These are phyloP conservation scores for Aureobasidium sp. DNA, from an alignment of 2,329 filamentous ascomycete species.

Conservation along the genomic window DNA sequence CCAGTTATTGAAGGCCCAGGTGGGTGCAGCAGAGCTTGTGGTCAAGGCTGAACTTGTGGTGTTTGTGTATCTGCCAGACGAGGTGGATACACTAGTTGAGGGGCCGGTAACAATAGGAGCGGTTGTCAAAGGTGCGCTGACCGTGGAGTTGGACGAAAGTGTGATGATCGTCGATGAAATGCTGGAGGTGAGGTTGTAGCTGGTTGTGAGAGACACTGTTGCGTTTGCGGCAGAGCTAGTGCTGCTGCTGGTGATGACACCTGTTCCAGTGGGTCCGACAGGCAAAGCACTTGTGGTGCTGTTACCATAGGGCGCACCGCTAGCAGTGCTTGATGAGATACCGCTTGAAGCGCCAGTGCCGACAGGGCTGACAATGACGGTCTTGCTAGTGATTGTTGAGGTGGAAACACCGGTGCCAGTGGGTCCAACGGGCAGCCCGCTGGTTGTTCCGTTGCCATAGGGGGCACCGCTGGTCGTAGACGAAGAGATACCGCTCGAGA, in stretches of 20 bases:
- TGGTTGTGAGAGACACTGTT: neutral
- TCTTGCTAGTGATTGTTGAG: neutral
- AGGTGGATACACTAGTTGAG: neutral
- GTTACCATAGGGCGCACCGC: slow-evolving; percentile 2
- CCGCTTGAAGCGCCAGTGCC: neutral
- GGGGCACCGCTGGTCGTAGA: neutral
- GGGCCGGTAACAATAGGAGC: slow-evolving; percentile 6
- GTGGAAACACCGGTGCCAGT: neutral
- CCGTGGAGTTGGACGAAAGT: neutral
- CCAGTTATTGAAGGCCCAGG: neutral
- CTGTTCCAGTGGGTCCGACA: slow-evolving; percentile 12
- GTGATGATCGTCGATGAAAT: neutral
- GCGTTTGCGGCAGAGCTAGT: neutral
- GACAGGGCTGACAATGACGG: neutral
- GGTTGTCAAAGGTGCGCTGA: slow-evolving; percentile 1
- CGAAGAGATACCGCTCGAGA: slow-evolving; percentile 2
- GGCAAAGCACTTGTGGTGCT: slow-evolving; percentile 1
- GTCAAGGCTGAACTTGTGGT: slow-evolving; percentile 4
- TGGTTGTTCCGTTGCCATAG: neutral
- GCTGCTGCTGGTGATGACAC: neutral
- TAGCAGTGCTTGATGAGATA: neutral
- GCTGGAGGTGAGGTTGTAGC: slow-evolving; percentile 8
- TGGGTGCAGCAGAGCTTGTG: slow-evolving; percentile 9
- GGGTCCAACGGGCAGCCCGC: neutral
- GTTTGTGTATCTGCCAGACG: neutral